Conservation (phyloP, 495 filamentous ascomycete species). For the Hypomontagnella monticulosa region DNA sequence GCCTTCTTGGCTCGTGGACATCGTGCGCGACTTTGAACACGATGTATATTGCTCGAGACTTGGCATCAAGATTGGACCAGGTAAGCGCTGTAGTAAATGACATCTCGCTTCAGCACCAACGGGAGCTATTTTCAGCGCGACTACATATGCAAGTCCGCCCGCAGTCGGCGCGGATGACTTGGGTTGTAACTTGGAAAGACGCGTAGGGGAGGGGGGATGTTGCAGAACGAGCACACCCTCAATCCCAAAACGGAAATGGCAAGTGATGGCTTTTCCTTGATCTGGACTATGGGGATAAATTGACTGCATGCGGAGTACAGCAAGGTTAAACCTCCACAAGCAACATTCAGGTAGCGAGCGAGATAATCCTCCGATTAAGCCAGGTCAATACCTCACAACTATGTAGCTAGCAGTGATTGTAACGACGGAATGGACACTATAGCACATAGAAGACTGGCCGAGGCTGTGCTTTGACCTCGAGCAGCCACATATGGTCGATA, state of each 20-base stretch:
- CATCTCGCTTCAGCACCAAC: conserved; percentile 45
- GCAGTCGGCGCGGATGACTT: conserved; percentile 38
- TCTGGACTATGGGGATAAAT: conserved; percentile 40
- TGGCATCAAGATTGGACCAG: conserved; percentile 44
- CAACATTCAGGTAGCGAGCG: conserved; percentile 37
- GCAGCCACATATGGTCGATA: background rate
- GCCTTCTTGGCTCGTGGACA: conserved; percentile 21
- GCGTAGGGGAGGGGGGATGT: conserved; percentile 20
- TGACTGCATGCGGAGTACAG: conserved; percentile 42
- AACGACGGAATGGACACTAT: conserved; percentile 26
- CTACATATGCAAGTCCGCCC: conserved; percentile 42
- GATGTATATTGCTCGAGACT: conserved; percentile 37
- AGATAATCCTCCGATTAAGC: conserved; percentile 36
- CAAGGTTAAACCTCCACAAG: conserved; percentile 20
- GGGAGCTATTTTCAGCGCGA: conserved; percentile 44
- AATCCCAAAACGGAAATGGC: conserved; percentile 34
- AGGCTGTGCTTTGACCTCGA: conserved; percentile 7
- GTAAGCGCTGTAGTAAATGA: conserved; percentile 38
- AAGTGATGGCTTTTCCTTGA: conserved; percentile 31
- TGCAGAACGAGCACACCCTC: conserved; percentile 39
- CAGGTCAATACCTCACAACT: conserved; percentile 9
- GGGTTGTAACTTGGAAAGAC: conserved; percentile 27
- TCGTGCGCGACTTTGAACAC: conserved; percentile 30
- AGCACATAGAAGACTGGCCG: conserved; percentile 3
- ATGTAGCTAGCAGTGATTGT: conserved; percentile 12